Evolutionary conservation across 2,329 filamentous ascomycete genomes (phyloP).

Genomic region (Mycosphaerella sp.): DNA sequence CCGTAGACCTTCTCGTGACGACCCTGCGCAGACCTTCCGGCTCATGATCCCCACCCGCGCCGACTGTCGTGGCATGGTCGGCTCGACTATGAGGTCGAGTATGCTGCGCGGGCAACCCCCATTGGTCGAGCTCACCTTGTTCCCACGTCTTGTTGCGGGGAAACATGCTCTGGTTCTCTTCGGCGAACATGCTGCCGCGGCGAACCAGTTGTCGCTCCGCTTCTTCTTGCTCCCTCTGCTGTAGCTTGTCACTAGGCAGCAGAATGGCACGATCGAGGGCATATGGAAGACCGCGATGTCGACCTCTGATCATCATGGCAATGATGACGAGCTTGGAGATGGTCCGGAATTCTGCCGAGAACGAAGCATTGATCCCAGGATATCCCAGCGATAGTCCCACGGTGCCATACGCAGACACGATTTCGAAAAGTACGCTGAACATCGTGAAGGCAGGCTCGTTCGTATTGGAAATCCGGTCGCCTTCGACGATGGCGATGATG

Average conservation of each 20-base stretch:
- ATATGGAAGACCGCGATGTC: constrained; percentile 60
- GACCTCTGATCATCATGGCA: constrained; percentile 59
- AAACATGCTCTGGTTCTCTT: constrained; percentile 12
- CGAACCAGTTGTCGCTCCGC: constrained; percentile 30
- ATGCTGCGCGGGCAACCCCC: constrained; percentile 26
- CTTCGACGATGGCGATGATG: constrained; percentile 85
- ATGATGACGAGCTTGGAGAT: constrained; percentile 61
- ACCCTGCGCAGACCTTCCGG: constrained; percentile 11
- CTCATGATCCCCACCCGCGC: constrained; percentile 16
- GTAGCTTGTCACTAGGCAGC: constrained; percentile 58
- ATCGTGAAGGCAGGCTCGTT: constrained; percentile 49
- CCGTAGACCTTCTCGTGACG: constrained; percentile 14
- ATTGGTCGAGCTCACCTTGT: constrained; percentile 26
- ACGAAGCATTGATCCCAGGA: constrained; percentile 65
- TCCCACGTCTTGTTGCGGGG: constrained; percentile 20
- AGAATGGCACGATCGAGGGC: constrained; percentile 64
- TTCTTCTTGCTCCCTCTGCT: constrained; percentile 51
- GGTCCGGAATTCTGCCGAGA: constrained; percentile 72
- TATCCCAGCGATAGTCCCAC: constrained; percentile 88
- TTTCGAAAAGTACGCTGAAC: constrained; percentile 65
- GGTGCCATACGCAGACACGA: constrained; percentile 87
- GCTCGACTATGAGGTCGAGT: constrained; percentile 6
- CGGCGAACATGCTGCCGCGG: constrained; percentile 24
- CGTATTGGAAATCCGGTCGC: constrained; percentile 56
- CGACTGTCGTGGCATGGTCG: constrained; percentile 17